These are phyloP conservation scores for Pythium insidiosum DNA, from an alignment of 352 stramenopile species.

Conservation along the genomic window DNA sequence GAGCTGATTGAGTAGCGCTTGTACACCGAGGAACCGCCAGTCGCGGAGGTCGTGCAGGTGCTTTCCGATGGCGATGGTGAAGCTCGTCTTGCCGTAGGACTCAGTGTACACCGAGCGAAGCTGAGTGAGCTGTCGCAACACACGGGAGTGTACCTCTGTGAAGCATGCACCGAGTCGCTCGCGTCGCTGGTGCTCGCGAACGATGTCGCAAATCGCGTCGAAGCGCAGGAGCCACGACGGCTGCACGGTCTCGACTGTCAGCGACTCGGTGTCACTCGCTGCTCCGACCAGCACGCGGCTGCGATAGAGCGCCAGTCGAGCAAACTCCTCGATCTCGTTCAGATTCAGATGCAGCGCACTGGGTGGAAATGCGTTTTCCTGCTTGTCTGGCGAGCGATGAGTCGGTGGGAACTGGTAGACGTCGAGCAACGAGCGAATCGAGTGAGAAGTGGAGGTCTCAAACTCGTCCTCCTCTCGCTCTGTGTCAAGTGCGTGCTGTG, in stretches of 20 bases:
- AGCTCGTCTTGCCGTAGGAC: slow-evolving; percentile 30
- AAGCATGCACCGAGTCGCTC: slow-evolving; percentile 20
- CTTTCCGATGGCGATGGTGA: slow-evolving; percentile 23
- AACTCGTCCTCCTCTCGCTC: too few relatives aligned
- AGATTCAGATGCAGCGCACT: slow-evolving; percentile 29
- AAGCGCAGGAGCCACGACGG: slow-evolving; percentile 23
- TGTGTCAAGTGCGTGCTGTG: too few relatives aligned
- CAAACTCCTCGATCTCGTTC: slow-evolving; percentile 35
- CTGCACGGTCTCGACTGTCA: background rate
- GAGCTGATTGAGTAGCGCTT: slow-evolving; percentile 20
- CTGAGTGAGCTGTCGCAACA: slow-evolving; percentile 31
- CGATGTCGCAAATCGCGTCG: slow-evolving; percentile 18
- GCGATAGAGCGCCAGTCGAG: slow-evolving; percentile 49
- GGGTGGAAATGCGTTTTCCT: background rate
- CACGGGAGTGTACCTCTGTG: slow-evolving; percentile 41
- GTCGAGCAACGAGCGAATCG: slow-evolving; percentile 21
- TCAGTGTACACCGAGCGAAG: slow-evolving; percentile 27
- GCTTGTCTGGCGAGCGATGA: slow-evolving; percentile 1
- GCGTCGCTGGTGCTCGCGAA: slow-evolving; percentile 18
- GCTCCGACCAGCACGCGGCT: slow-evolving; percentile 31
- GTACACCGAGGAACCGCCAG: slow-evolving; percentile 31
- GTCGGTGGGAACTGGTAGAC: slow-evolving; percentile 28
- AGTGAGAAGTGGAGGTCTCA: too few relatives aligned
- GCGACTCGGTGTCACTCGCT: slow-evolving; percentile 17
- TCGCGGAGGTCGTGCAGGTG: slow-evolving; percentile 17